Base-by-base conservation (phyloP, 1,284 basidiomycete species). In the Leccinum solheimii region DNA sequence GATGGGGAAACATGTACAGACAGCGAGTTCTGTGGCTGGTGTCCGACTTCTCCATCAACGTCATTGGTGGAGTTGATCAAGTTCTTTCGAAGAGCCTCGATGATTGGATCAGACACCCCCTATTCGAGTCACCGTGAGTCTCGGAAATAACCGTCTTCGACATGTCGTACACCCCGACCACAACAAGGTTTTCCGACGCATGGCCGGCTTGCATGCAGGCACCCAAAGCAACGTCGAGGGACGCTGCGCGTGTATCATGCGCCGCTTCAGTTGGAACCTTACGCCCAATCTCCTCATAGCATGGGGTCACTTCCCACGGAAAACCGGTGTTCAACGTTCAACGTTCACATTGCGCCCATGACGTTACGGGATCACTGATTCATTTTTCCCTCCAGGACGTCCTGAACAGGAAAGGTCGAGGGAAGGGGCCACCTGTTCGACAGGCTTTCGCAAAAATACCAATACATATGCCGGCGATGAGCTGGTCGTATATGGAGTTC, bases 181-280 rank as follows among this genome's bases (percentile, higher is more conserved):
- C 45, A n/a, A 61, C 40, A 19, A 43, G 84, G 83, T 23, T 86
- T 86, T 3, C n/a, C 40, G 64, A 80, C 1, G 79, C 78, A 19
- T 90, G 88, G 86, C 86, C 87, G 0, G 81, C 84, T 0, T 86
- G 81, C 66, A 81, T 83, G 0, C 85, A 86, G 1, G 83, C 85
- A 14, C 75, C 11, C 14, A 63, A 63, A 57, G 52, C 49, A 32
- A 55, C 27, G 21, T 32, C 11, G 32, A 45, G 36, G 19, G 38
- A 26, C 27, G 16, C 19, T 14, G 8, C 60, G 54, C 26, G 9
- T 34, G 14, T n/a, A 56, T 56, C 54, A 14, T 7, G 26, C 7
- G 34, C 55, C n/a, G 10, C 11, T 45, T 13, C 43, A 7, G 43
- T 78, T 90, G 7, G 87, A 90, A 71, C 76, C 75, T 30, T 91